Evolutionary conservation across 2,329 filamentous ascomycete species (phyloP), one percentile per base, ranked within the genome.

Genomic region (Trichoderma hamatum): DNA sequence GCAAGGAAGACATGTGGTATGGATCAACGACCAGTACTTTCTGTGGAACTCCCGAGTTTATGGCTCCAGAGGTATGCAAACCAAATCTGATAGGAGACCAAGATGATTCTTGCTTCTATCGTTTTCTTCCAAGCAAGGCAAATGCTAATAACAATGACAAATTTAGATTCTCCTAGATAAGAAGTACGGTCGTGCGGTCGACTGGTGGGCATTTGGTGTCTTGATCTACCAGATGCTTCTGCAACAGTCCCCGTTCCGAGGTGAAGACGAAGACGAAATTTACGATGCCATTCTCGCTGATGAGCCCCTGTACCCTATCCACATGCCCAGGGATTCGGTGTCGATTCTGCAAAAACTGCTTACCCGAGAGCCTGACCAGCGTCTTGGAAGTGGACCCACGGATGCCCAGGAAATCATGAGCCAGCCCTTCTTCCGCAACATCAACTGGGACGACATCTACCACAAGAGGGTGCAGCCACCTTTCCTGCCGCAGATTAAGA

Each of bases 1-100:
- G 96, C 84, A 99, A 99, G 82, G 96, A 99, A 79, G 94, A 99
- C 75, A 99, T 99, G 96, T 99, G 95, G 94, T 99, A 96, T 78
- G 94, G 94, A 54, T 95, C 92, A 68, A 97, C 92, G 2, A 99
- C 96, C 0, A 95, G 94, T 82, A 99, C 96, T 9, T 99, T 99
- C 84, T 99, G 96, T 78, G 96, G 96, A 80, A 99, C 96, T n/a
- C 96, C 96, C 19, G 96, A 99, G 78, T 99, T 99, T 74, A 99
- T 99, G 96, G 96, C 96, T 10, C 96, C 96, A 10, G 96, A 99
- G 85, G 93, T 96, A 85, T 76, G 84, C 76, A 21, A n/a, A 39
- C 3, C 3, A 36, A 21, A 36, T 30, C 7, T 5, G 3, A 24
- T 6, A 58, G 14, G 32, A 24, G n/a, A 2, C 24, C 3, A n/a